These are phyloP conservation scores for Pseudotulostoma volvatum DNA, from an alignment of 495 filamentous ascomycete genomes.

Conservation along the genomic window DNA sequence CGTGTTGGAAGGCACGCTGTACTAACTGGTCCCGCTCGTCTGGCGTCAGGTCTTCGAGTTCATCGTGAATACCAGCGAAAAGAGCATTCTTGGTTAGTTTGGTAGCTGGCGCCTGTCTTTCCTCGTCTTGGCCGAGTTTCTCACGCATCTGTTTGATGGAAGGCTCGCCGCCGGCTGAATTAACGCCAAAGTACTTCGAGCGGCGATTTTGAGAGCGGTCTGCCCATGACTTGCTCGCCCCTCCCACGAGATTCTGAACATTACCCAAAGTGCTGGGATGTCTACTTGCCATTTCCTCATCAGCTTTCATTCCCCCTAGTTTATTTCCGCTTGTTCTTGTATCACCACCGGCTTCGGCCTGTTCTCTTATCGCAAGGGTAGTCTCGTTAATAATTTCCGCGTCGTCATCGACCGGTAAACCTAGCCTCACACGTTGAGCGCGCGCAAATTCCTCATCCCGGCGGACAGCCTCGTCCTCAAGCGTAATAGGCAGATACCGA, in stretches of 20 bases:
- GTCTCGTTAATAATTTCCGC: conserved; percentile 22
- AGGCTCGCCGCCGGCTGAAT: conserved; percentile 17
- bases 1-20: conserved; percentile 78
- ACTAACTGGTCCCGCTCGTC: conserved; percentile 81
- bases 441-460: conserved; percentile 78
- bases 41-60: conserved; percentile 86
- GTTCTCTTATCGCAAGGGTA: conserved; percentile 26
- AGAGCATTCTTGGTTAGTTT: conserved; percentile 54
- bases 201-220: conserved; percentile 23
- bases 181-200: conserved; percentile 25
- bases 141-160: conserved; percentile 21
- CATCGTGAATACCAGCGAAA: conserved; percentile 74
- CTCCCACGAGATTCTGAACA: conserved; percentile 9
- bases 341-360: conserved; percentile 18
- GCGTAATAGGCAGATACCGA: conserved; percentile 79
- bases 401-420: conserved; percentile 25
- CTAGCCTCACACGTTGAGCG: conserved; percentile 48
- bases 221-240: conserved; percentile 25
- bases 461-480: conserved; percentile 84
- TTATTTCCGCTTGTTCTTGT: conserved; percentile 41
- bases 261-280: conserved; percentile 1
- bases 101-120: conserved; percentile 43
- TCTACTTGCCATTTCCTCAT: conserved; percentile 2
- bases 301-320: conserved; percentile 21
- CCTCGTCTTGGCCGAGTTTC: conserved; percentile 34